Base-by-base conservation (phyloP, 345 rosid genomes). In the Dipteronia sinensis region DNA sequence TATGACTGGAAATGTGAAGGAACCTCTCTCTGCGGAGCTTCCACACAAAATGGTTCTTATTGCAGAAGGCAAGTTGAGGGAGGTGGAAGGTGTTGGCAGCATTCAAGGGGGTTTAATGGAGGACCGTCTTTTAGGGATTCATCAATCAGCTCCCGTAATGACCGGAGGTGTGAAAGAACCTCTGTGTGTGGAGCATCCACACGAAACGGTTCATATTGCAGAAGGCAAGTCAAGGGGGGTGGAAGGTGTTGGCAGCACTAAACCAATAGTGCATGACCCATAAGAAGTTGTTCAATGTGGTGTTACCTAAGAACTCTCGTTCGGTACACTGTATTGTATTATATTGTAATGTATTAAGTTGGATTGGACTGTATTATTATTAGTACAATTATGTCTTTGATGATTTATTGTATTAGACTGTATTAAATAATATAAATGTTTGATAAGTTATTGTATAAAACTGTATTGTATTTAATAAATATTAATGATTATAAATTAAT, bases 211-310 rank as follows among this genome's bases (percentile, higher is more conserved):
- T 86, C 82, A 31, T 74, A 72, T 69, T 91, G 93, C 75, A 83
- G 72, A 81, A 87, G 88, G 71, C 78, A 80, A 16, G 79, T 78
- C 22, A 67, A 38, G 72, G 89, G 90, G 73, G 83, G 86, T 61
- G 78, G 83, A 78, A 83, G 82, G 46, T 90, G 93, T 78, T 86
- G 91, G 93, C 96, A 91, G 79, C 93, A 90, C 72, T 83, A 78
- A 38, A 88, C 77, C 65, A 61, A 56, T 56, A 49, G 53, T 2
- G 53, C 8, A 49, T 49, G 53, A 49, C 53, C 12, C 53, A 13
- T 11, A 12, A 49, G 15, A 49, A 49, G 53, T 12, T 13, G 17
- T n/a, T 56, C 62, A 63, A 78, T 86, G 88, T 56, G 87, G 84
- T 23, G 86, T 81, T 67, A 53, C 62, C 1, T 61, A n/a, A n/a